These are phyloP conservation scores for Nigrograna mackinnonii DNA, from an alignment of 2,329 filamentous ascomycete species.

Conservation along the genomic window DNA sequence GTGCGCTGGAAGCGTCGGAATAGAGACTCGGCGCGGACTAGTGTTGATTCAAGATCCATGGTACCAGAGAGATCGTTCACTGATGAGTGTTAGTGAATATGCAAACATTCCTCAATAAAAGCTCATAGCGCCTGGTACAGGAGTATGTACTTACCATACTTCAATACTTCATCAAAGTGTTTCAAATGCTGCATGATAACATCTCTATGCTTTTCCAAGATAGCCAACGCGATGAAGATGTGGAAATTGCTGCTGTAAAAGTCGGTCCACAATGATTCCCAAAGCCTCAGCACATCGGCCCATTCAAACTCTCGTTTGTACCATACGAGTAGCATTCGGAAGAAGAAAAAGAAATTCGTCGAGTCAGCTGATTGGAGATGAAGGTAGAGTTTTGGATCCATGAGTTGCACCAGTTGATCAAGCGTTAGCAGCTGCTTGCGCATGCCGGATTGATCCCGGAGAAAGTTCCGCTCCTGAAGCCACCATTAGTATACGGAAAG, in stretches of 20 bases:
- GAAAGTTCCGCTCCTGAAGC: conserved; percentile 80
- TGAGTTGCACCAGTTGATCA: conserved; percentile 92
- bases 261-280: conserved; percentile 96
- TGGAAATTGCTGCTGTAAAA: conserved; percentile 88
- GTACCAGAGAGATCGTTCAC: conserved; percentile 94
- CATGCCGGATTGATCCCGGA: conserved; percentile 96
- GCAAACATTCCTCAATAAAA: too few relatives aligned
- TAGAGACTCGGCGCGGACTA: conserved; percentile 84
- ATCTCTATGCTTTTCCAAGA: conserved; percentile 92
- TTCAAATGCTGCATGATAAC: conserved; percentile 94
- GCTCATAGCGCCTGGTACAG: too few relatives aligned
- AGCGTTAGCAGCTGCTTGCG: conserved; percentile 85
- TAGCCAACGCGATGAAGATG: conserved; percentile 89
- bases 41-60: conserved; percentile 85
- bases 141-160: conserved; percentile 71
- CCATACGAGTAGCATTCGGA: conserved; percentile 98
- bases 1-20: conserved; percentile 87
- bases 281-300: conserved; percentile 82
- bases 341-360: conserved; percentile 99
- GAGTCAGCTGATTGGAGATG: conserved; percentile 89
- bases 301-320: conserved; percentile 97
- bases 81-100: conserved; percentile 41
- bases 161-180: conserved; percentile 95
- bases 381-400: conserved; percentile 92
- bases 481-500: not conserved